Percentiles rank a stretch among this genome's conserved stretches.
These are phyloP conservation scores for Blastobotrys serpentis DNA, from an alignment of 1,139 yeast genomes.

Conservation along the genomic window DNA sequence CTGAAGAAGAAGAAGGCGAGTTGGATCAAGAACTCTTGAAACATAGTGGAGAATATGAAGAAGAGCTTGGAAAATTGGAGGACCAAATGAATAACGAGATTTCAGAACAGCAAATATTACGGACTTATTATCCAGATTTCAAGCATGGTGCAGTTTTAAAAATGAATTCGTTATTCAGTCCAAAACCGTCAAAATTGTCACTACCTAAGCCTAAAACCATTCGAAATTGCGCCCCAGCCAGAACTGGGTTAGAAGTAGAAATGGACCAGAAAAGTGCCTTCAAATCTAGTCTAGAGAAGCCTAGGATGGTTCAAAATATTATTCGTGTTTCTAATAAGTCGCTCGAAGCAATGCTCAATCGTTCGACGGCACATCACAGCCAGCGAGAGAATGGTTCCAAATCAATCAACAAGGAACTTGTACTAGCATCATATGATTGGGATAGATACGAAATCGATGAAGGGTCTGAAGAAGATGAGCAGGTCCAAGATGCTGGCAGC, in stretches of 20 bases:
- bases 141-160: slow-evolving; percentile 55
- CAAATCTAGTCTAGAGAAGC: slow-evolving; percentile 22
- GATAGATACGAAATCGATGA: slow-evolving; percentile 36
- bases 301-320: slow-evolving; percentile 14
- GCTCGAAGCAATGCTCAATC: slow-evolving; percentile 2
- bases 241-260: slow-evolving; percentile 42
- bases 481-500: background rate
- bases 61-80: slow-evolving; percentile 13
- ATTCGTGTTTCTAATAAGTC: slow-evolving; percentile 18
- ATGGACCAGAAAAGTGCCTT: slow-evolving; percentile 40
- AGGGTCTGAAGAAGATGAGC: background rate
- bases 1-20: slow-evolving; percentile 1
- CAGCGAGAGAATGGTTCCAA: slow-evolving; percentile 25
- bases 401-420: slow-evolving; percentile 51
- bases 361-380: slow-evolving; percentile 1
- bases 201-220: slow-evolving; percentile 52
- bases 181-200: slow-evolving; percentile 54
- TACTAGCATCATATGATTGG: slow-evolving; percentile 83
- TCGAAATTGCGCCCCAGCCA: slow-evolving; percentile 64
- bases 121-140: slow-evolving; percentile 61
- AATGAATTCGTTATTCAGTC: slow-evolving; percentile 66
- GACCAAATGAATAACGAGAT: slow-evolving; percentile 20
- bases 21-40: background rate
- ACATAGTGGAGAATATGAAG: slow-evolving; percentile 5
- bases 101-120: slow-evolving; percentile 33